Evolutionary conservation across 2,329 filamentous ascomycete species (phyloP).

Genomic region (Zasmidium citrigriseum): DNA sequence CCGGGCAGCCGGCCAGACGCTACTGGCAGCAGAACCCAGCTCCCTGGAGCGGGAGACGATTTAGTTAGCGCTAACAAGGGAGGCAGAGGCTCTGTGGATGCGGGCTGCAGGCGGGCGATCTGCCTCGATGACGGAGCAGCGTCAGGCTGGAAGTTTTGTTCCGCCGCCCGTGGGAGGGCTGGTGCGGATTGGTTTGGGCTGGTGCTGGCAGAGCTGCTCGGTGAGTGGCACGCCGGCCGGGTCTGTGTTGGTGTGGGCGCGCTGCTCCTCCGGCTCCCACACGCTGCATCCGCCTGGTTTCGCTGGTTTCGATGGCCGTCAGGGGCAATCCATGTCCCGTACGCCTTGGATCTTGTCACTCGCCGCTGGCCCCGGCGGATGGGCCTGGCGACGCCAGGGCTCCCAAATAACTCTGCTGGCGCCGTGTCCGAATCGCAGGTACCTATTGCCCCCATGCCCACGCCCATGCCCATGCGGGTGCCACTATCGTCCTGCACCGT

Average conservation of each 20-base stretch:
- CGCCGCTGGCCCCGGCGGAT: neutral
- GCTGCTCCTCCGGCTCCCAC: slow-evolving; percentile 20
- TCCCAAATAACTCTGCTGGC: too few species aligned
- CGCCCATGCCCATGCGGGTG: too few species aligned
- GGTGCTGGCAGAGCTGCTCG: too few species aligned
- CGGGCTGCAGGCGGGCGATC: neutral
- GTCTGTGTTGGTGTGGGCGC: too few species aligned
- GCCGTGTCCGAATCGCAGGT: neutral
- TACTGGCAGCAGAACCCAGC: slow-evolving; percentile 8
- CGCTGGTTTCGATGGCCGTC: slow-evolving; percentile 2
- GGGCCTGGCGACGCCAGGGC: neutral
- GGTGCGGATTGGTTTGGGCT: too few species aligned
- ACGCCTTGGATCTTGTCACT: slow-evolving; percentile 11
- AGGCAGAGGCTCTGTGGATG: slow-evolving; percentile 1
- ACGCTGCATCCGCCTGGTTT: slow-evolving; percentile 17
- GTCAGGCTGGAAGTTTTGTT: neutral
- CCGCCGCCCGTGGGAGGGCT: neutral
- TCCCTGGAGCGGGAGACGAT: slow-evolving; percentile 18
- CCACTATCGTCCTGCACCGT: too few species aligned
- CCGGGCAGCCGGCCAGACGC: neutral
- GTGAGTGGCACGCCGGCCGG: slow-evolving; percentile 3
- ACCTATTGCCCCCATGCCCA: too few species aligned
- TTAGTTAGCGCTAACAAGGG: slow-evolving; percentile 16
- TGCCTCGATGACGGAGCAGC: neutral
- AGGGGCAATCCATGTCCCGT: slow-evolving; percentile 13